A percentile compares a stretch with the other conserved stretches of the same genome.
Conservation (phyloP, 768 basidiomycete species). For the Boletus bicolor region DNA sequence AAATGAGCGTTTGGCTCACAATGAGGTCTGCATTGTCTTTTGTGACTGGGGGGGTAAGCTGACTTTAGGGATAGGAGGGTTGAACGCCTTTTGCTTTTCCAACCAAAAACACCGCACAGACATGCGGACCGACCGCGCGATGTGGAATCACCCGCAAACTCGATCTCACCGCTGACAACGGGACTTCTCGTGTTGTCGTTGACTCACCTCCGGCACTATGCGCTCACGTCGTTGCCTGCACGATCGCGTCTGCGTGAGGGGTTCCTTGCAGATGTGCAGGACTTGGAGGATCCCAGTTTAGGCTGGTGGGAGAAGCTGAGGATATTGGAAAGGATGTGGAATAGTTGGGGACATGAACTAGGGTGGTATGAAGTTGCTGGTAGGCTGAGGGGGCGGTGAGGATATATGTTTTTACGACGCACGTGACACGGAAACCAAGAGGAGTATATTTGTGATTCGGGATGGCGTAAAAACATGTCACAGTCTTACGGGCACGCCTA, state of each 20-base stretch:
- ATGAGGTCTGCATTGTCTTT: conserved; percentile 51
- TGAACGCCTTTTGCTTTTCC: conserved; percentile 62
- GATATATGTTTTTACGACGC: not conserved
- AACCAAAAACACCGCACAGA: conserved; percentile 32
- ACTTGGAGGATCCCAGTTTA: conserved; percentile 74
- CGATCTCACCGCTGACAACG: conserved; percentile 53
- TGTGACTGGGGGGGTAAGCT: not conserved
- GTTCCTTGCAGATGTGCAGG: conserved; percentile 81
- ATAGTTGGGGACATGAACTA: conserved; percentile 71
- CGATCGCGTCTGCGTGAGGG: conserved; percentile 65
- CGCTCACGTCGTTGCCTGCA: conserved; percentile 50
- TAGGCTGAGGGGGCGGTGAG: not conserved
- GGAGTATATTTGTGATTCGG: not conserved
- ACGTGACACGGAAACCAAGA: conserved; percentile 7
- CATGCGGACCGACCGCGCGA: conserved; percentile 3
- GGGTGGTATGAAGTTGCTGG: conserved; percentile 49
- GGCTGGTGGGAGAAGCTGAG: conserved; percentile 68
- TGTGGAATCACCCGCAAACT: conserved; percentile 11
- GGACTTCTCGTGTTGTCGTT: conserved; percentile 74
- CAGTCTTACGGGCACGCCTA: conserved; percentile 51
- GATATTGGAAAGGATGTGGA: conserved; percentile 86
- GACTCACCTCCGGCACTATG: conserved; percentile 63
- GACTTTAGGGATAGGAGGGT: conserved; percentile 45
- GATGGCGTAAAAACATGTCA: conserved; percentile 7
- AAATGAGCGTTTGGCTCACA: conserved; percentile 62